These are phyloP conservation scores for Gymnopilus dilepis DNA, from an alignment of 768 basidiomycete genomes.

Conservation along the genomic window DNA sequence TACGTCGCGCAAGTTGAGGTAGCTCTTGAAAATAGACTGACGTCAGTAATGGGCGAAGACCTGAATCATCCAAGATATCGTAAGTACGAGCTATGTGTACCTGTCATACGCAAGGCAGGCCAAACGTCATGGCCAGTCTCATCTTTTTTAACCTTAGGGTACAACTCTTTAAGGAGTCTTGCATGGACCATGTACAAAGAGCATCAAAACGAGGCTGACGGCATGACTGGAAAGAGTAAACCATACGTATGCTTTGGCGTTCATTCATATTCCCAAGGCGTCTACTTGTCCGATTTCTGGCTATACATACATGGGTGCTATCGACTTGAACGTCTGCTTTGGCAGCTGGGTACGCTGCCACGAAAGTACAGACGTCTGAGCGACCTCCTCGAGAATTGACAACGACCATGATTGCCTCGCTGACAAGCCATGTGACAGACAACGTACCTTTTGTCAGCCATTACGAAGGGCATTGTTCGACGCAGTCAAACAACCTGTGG, in stretches of 20 bases:
- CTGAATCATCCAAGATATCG: constrained; percentile 3
- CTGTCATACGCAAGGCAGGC: neutral
- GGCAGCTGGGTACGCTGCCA: neutral
- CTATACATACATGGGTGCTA: neutral
- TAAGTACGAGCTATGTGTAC: constrained; percentile 2
- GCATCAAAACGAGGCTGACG: neutral
- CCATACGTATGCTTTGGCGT: neutral
- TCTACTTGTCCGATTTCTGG: neutral
- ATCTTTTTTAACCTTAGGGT: constrained; percentile 6
- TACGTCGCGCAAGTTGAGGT: neutral
- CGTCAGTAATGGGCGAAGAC: constrained; percentile 19
- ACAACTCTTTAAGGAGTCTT: constrained; percentile 2
- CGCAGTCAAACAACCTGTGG: neutral
- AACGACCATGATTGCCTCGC: neutral
- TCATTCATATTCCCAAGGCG: too few species aligned
- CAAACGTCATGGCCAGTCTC: neutral
- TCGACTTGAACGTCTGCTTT: neutral
- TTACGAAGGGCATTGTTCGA: neutral
- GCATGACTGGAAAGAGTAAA: constrained; percentile 1
- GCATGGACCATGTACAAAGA: neutral
- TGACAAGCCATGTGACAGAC: neutral
- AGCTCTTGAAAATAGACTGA: constrained; percentile 8
- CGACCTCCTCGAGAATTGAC: neutral
- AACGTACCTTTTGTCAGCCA: neutral
- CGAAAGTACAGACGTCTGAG: neutral